phyloP scores from a whole-genome alignment of 169 alveolate genomes.

The Plasmodium gonderi region DNA sequence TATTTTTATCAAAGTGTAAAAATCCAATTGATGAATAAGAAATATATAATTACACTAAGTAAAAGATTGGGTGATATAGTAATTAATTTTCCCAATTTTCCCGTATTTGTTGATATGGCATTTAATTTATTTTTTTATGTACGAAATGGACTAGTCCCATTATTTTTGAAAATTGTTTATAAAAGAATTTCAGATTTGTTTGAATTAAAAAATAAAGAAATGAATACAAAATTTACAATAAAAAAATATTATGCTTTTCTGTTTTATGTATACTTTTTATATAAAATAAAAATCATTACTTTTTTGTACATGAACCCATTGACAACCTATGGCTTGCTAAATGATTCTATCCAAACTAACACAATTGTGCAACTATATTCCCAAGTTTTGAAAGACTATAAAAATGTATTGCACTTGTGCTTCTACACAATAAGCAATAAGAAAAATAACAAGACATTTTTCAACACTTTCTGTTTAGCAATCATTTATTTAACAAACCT shows the following conservation, averaged over 20 bases:
- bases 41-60: slow-evolving; percentile 9
- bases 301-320: neutral
- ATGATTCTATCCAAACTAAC: slow-evolving; percentile 2
- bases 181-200: slow-evolving; percentile 5
- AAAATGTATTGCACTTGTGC: slow-evolving; percentile 1
- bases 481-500: slow-evolving; percentile 15
- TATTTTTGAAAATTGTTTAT: slow-evolving; percentile 18
- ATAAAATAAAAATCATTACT: slow-evolving; percentile 32
- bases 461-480: slow-evolving; percentile 12
- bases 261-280: slow-evolving; percentile 29
- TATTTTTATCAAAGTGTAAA: slow-evolving; percentile 11
- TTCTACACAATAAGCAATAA: neutral
- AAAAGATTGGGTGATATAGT: neutral
- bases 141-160: slow-evolving; percentile 6
- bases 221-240: slow-evolving; percentile 29
- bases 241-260: slow-evolving; percentile 37
- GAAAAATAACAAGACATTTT: neutral
- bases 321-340: neutral
- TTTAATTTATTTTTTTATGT: slow-evolving; percentile 47
- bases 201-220: slow-evolving; percentile 14
- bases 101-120: slow-evolving; percentile 1
- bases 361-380: slow-evolving; percentile 14
- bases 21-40: slow-evolving; percentile 9
- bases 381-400: slow-evolving; percentile 17
- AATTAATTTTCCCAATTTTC: slow-evolving; percentile 22